phyloP scores from a whole-genome alignment of 2,329 filamentous ascomycete species.

The Elsinoe necatrix region DNA sequence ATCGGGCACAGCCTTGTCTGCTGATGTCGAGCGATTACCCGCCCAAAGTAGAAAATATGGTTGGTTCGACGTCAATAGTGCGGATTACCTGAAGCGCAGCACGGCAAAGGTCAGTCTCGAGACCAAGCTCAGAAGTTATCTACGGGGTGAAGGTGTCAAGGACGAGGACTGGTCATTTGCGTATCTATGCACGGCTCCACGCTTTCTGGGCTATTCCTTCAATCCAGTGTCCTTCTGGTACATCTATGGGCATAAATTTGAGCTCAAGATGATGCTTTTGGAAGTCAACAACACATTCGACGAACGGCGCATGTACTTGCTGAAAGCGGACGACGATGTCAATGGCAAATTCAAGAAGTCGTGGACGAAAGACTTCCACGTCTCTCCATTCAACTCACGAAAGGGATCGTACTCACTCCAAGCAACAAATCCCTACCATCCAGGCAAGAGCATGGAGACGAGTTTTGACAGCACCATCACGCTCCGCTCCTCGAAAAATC shows the following conservation, averaged over 20 bases:
- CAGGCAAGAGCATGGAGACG: constrained; percentile 20
- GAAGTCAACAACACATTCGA: constrained; percentile 74
- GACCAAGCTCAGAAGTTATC: constrained; percentile 53
- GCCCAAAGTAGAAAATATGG: constrained; percentile 27
- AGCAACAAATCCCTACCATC: constrained; percentile 38
- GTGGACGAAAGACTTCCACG: constrained; percentile 66
- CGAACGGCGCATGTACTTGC: constrained; percentile 59
- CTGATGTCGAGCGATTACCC: constrained; percentile 22
- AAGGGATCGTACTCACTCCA: constrained; percentile 42
- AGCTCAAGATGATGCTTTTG: constrained; percentile 56
- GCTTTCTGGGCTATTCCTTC: constrained; percentile 61
- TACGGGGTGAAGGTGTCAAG: constrained; percentile 49
- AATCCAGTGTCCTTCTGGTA: constrained; percentile 77
- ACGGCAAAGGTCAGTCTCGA: constrained; percentile 46
- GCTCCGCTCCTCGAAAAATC: constrained; percentile 50
- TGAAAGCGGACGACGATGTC: constrained; percentile 36
- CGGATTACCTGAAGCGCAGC: constrained; percentile 54
- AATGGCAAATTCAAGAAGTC: constrained; percentile 38
- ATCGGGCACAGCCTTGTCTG: constrained; percentile 49
- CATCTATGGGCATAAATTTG: constrained; percentile 52
- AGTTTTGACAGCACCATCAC: constrained; percentile 53
- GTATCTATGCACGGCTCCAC: constrained; percentile 63
- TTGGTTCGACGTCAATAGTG: constrained; percentile 54
- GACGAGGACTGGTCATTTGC: constrained; percentile 55
- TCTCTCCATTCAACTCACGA: constrained; percentile 62